phyloP scores from a whole-genome alignment of 106 monocot genomes.

The Triglochin maritima region DNA sequence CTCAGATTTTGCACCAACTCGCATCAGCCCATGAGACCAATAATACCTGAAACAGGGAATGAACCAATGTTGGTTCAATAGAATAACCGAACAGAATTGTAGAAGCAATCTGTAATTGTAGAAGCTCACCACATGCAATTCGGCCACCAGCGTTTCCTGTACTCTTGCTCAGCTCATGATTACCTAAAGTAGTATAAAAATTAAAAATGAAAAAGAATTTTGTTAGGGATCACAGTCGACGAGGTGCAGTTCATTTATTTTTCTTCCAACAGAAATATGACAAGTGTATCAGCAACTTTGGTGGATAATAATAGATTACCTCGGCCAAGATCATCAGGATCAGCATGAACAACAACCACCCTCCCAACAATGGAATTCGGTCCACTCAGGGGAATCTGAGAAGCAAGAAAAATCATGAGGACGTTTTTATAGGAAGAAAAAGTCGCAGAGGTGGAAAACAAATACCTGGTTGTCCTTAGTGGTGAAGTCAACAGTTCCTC shows the following conservation, averaged over 20 bases:
- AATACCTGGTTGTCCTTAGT: conserved; percentile 37
- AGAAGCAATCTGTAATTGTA: too few species aligned
- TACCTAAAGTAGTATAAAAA: conserved; percentile 40
- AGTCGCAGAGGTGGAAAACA: background rate
- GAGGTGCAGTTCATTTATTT: too few species aligned
- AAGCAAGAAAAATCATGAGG: background rate
- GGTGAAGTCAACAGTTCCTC: conserved; percentile 39
- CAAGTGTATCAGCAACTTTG: background rate
- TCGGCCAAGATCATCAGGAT: conserved; percentile 91
- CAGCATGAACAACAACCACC: conserved; percentile 95
- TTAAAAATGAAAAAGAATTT: background rate
- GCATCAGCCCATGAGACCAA: too few species aligned
- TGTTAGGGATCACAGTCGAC: background rate
- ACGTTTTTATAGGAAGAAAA: background rate
- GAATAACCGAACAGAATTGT: too few species aligned
- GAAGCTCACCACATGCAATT: conserved; percentile 45
- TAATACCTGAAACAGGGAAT: too few species aligned
- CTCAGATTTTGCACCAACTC: too few species aligned
- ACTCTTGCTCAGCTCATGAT: conserved; percentile 53
- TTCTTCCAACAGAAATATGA: too few species aligned
- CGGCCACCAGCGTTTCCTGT: conserved; percentile 64
- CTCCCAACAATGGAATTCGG: conserved; percentile 69
- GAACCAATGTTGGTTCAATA: background rate
- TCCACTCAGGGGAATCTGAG: conserved; percentile 65
- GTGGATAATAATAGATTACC: conserved; percentile 30